Base-by-base conservation (phyloP, 2,329 filamentous ascomycete species). In the Mycosphaerelloides madeirae region DNA sequence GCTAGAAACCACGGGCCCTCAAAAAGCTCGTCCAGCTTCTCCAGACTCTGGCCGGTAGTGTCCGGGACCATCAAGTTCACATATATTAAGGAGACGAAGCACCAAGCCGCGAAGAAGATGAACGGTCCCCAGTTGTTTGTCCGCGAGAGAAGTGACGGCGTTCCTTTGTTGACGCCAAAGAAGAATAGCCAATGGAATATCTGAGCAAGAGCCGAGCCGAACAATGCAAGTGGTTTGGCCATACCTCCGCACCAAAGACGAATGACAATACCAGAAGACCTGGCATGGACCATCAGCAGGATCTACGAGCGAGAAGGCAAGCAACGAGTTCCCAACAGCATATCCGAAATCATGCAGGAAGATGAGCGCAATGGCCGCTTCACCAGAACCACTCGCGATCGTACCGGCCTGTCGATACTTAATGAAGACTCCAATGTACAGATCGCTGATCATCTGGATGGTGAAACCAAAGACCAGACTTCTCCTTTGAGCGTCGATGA, bases 341-440 rank as follows among this genome's bases (percentile, higher is more conserved):
- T 32, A 40, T 3, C 69, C 72, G 35, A 74, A 71, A 0, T 62
- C 70, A 39, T 74, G 71, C 6, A 73, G 55, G 37, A 69, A 75
- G 15, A 74, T 65, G 2, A 67, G 64, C 0, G 69, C 70, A 16
- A 74, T 64, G 3, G 71, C 71, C 0, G 55, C 68, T 25, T 68
- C 53, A 0, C 63, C 65, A 3, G 69, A 59, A 1, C 52, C 53
- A 1, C 50, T 42, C 3, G 62, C 42, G 3, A 64, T 56, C 31
- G 41, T 3, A n/a, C 46, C 43, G 35, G 47, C 18, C 43, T 65
- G 55, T 38, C 61, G 46, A 31, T 59, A 63, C 38, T 67, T 69
- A 34, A 73, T 57, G 25, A 65, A 73, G 2, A 65, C 59, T 3
- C 62, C 69, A 1, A 74, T 54, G 41, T 71, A 74, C 3, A 68